Evolutionary conservation across 176 grass and related monocot genomes (phyloP).

Genomic region (Pontederia crassipes): DNA sequence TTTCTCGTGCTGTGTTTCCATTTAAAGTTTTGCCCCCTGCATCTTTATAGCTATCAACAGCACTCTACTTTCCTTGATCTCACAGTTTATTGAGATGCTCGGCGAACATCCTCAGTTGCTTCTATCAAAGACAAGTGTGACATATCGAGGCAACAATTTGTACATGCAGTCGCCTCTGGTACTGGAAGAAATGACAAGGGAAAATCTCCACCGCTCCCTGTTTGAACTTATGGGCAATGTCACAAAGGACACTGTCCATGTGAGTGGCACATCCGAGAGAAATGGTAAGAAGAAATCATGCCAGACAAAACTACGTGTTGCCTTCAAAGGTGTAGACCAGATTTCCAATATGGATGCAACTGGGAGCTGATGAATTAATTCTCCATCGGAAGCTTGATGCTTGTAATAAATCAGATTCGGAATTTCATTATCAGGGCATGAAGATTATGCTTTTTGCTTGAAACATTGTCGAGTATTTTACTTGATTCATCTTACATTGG

Average conservation of each 20-base stretch:
- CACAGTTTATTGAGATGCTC: slow-evolving; percentile 75
- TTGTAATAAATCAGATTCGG: no score
- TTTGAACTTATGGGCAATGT: slow-evolving; percentile 56
- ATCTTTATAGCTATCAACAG: slow-evolving; percentile 8
- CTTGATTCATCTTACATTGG: no score
- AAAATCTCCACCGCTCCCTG: slow-evolving; percentile 46
- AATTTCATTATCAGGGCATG: no score
- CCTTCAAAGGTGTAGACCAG: slow-evolving; percentile 42
- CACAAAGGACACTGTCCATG: slow-evolving; percentile 43
- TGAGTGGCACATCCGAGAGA: slow-evolving; percentile 47
- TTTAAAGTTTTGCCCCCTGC: not conserved
- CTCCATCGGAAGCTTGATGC: not conserved
- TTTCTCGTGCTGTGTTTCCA: not conserved
- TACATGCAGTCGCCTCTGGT: slow-evolving; percentile 90
- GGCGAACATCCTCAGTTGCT: slow-evolving; percentile 50
- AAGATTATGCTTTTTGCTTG: no score
- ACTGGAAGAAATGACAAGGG: slow-evolving; percentile 74
- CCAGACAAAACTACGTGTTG: slow-evolving; percentile 61
- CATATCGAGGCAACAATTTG: slow-evolving; percentile 55
- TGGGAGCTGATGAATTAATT: slow-evolving; percentile 20
- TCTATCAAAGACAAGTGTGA: slow-evolving; percentile 72
- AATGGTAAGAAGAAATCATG: slow-evolving; percentile 65
- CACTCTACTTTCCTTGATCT: slow-evolving; percentile 14
- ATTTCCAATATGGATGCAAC: slow-evolving; percentile 51
- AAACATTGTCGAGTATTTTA: no score